Base-by-base conservation (phyloP, 768 basidiomycete species). In the Melanogaster broomeanus region DNA sequence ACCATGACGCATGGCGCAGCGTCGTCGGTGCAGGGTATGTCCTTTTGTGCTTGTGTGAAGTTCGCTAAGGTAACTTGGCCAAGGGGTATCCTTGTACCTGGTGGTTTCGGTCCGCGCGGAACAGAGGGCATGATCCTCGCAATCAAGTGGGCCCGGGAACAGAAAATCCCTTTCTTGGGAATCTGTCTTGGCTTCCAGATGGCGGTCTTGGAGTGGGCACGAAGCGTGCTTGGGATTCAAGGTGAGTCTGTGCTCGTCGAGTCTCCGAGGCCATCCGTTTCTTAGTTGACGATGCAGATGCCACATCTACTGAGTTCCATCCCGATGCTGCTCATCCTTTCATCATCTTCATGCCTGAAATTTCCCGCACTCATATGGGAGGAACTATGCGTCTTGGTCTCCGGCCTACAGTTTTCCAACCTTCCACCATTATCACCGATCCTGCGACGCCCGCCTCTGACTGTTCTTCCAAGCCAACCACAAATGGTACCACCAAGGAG, bases 371-470 rank as follows among this genome's bases (percentile, higher is more conserved):
- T 12, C 94, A 98, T 58, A 93, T 98, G 84, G 97, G 97, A 45
- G 97, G 97, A 19, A 99, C 96, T n/a, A 99, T 99, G 97, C 87
- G 97, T 12, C 82, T 98, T n/a, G 97, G 97, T 21, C 78, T 98
- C 37, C 85, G 96, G n/a, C 93, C 96, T 4, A 99, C 96, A 2
- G 81, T 98, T 42, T 98, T 98, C 68, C 82, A 87, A 50, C 68
- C 77, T 9, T 78, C 42, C 40, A 48, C 61, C 46, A 56, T 57
- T 15, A 49, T 50, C 25, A 38, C 44, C 31, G 56, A 57, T 44
- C 7, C 52, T n/a, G 57, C 59, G 39, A 15, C 21, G 13, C 49
- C 66, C 18, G 46, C 55, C 33, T 37, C 53, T 21, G 61, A 57
- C 1, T 25, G 52, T 21, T 47, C 48, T 34, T 25, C 50, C 30